These are phyloP conservation scores for Arabidopsis arenosa DNA, from an alignment of 345 rosid species.

Conservation along the genomic window DNA sequence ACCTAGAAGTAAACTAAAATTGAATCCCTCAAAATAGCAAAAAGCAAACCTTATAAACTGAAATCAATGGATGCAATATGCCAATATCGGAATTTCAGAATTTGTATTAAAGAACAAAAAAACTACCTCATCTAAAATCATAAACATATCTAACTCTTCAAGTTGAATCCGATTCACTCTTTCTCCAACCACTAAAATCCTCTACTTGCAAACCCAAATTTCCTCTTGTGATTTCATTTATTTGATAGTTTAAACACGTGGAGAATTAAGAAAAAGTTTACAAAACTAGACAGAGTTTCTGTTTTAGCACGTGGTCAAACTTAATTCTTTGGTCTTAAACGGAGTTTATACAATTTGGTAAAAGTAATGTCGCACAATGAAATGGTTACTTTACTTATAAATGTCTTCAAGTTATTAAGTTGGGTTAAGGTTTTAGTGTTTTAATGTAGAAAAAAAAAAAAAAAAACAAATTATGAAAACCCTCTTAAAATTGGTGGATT, in stretches of 20 bases:
- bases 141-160: not conserved
- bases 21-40: not conserved
- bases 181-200: not conserved
- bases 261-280: not conserved
- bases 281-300: not conserved
- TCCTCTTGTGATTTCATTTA: not conserved
- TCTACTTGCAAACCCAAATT: not conserved
- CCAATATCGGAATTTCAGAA: too few species aligned
- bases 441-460: not conserved
- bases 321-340: not conserved
- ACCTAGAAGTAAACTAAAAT: too few species aligned
- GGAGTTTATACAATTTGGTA: not conserved
- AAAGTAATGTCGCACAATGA: not conserved
- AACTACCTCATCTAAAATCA: too few species aligned
- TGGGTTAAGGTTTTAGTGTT: not conserved
- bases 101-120: not conserved
- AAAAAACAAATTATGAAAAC: too few species aligned
- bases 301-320: conserved; percentile 19
- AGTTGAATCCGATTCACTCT: not conserved
- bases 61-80: not conserved
- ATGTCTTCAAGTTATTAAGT: not conserved
- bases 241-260: not conserved
- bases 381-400: not conserved
- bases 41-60: not conserved
- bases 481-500: not conserved